These are phyloP conservation scores for Neurospora hispaniola DNA, from an alignment of 495 filamentous ascomycete species.

Conservation along the genomic window DNA sequence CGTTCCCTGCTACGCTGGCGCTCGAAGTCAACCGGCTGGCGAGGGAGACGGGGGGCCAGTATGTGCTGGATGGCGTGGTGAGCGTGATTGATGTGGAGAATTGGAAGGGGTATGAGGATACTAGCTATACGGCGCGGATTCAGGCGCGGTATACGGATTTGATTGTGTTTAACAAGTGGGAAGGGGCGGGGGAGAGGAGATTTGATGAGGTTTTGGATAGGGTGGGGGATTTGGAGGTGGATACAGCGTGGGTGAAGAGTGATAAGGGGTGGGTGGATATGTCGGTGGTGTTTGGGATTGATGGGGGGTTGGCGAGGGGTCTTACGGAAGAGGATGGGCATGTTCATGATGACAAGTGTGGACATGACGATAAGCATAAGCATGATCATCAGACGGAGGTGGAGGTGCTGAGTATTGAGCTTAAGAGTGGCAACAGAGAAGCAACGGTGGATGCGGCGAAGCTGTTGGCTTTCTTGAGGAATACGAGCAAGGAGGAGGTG, in stretches of 20 bases:
- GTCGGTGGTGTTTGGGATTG: constrained; percentile 75
- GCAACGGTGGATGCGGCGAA: constrained; percentile 50
- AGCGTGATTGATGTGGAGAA: constrained; percentile 95
- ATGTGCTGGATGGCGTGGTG: constrained; percentile 80
- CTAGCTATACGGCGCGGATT: constrained; percentile 72
- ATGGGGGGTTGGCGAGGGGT: constrained; percentile 61
- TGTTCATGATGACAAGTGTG: constrained; percentile 16
- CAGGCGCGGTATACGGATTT: constrained; percentile 88
- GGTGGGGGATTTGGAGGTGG: constrained; percentile 74
- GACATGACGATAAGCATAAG: constrained; percentile 24
- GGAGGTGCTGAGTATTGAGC: constrained; percentile 70
- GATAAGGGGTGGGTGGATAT: constrained; percentile 63
- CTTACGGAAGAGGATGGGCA: constrained; percentile 30
- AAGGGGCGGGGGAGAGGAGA: constrained; percentile 53
- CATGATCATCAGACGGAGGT: constrained; percentile 67
- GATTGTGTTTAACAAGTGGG: constrained; percentile 96
- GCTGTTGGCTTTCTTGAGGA: constrained; percentile 53
- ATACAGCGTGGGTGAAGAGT: constrained; percentile 70
- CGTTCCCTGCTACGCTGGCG: constrained; percentile 83
- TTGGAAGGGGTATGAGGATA: constrained; percentile 92
- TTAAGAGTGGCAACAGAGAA: constrained; percentile 25
- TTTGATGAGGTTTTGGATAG: constrained; percentile 78
- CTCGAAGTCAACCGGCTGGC: constrained; percentile 83
- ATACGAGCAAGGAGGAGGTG: constrained; percentile 78
- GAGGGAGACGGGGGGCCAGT: constrained; percentile 48